Evolutionary conservation across 768 basidiomycete species (phyloP), one percentile per base, ranked within the genome.

Genomic region (Leccinum incarnatum): DNA sequence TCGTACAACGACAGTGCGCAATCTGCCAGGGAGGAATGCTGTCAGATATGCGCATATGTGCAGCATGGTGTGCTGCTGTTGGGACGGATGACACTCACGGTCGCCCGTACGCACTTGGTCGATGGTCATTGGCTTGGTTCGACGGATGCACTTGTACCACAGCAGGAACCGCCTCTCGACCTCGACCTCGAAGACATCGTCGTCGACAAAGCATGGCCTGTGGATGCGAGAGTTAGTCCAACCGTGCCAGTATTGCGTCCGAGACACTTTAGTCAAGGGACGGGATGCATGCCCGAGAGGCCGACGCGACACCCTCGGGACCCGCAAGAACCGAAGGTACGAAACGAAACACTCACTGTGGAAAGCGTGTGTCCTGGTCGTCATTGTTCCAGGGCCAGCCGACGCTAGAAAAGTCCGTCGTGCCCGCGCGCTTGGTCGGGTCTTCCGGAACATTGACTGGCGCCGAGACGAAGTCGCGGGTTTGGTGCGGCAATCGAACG

Each of bases 1-100:
- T 70, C 67, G 15, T 68, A 65, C 49, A 69, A 57, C 5, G 66
- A 25, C 36, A 69, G 53, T 9, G 68, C 66, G 32, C 68, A 70
- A 53, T 58, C 69, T 69, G n/a, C 30, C 45, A 0, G n/a, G 30
- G 30, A 7, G 21, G 1, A 2, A 21, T 5, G 25, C 23, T 37
- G 23, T 54, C 19, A 53, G 47, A 53, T 51, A 23, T 27, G 25
- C 1, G 19, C 25, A 48, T 14, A 4, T 47, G 2, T 25, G 23
- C 12, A 48, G 2, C 21, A 23, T 46, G 45, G 11, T 21, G n/a
- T 7, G 12, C 27, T n/a, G 21, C 2, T n/a, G 21, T 0, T 4
- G 37, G 1, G 17, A 19, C 9, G 10, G 36, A 34, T 5, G 11
- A 32, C 25, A 56, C 67, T 53, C 57, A 68, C 67, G 40, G 21